A percentile compares a stretch with the other conserved stretches of the same genome.
Conservation (phyloP, 495 filamentous ascomycete species). For the Xanthoparmelia taractica region DNA sequence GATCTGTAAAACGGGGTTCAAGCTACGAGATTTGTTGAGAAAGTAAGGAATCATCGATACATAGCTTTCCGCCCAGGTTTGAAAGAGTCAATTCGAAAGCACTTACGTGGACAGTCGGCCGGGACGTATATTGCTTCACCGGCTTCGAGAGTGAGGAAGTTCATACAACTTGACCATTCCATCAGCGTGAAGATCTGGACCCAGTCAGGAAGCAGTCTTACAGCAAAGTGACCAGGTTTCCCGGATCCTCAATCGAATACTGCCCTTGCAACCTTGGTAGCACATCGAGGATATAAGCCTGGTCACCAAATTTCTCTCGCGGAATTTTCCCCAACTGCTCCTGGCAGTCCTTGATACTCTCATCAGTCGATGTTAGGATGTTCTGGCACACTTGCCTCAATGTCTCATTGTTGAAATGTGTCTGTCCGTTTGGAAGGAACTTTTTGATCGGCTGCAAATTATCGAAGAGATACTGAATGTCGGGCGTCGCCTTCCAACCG, state of each 20-base stretch:
- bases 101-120: conserved; percentile 56
- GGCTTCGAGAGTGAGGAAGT: conserved; percentile 57
- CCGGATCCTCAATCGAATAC: conserved; percentile 48
- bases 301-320: conserved; percentile 42
- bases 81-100: neutral
- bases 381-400: conserved; percentile 52
- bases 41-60: too few relatives aligned
- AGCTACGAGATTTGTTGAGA: neutral
- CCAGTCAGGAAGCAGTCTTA: neutral
- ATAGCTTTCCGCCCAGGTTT: neutral
- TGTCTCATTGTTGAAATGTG: conserved; percentile 49
- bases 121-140: conserved; percentile 69
- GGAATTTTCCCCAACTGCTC: conserved; percentile 43
- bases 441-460: conserved; percentile 43
- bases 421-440: conserved; percentile 43
- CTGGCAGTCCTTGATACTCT: conserved; percentile 43
- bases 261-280: conserved; percentile 58
- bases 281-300: conserved; percentile 54
- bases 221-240: conserved; percentile 19
- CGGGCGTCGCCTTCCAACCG: conserved; percentile 59
- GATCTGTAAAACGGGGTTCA: neutral
- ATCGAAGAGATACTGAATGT: conserved; percentile 54
- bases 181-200: neutral
- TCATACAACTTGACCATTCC: conserved; percentile 46
- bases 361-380: conserved; percentile 48